Conservation (phyloP, 2,329 filamentous ascomycete genomes). For the Penicillium thymicola region DNA sequence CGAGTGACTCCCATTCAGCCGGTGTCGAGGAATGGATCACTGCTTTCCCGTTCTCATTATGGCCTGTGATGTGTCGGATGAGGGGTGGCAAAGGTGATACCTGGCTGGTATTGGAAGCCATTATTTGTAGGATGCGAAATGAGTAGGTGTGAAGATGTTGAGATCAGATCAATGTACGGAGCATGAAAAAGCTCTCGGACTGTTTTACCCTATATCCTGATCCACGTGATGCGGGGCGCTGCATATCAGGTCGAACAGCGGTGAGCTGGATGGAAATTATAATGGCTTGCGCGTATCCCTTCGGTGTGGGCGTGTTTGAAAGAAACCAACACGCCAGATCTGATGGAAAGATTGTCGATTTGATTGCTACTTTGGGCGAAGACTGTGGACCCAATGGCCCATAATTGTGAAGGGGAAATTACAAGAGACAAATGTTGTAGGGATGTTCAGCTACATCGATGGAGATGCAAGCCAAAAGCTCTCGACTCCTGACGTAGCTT, state of each 20-base stretch:
- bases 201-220: not conserved
- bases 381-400: not conserved
- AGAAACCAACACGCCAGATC: not conserved
- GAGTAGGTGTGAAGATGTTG: not conserved
- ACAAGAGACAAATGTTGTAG: not conserved
- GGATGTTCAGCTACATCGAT: not conserved
- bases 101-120: conserved; percentile 22
- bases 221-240: not conserved
- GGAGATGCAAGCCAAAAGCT: no score
- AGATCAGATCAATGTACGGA: not conserved
- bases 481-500: not conserved
- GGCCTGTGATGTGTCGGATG: conserved; percentile 39
- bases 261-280: not conserved
- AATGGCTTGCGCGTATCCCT: not conserved
- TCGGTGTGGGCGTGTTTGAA: not conserved
- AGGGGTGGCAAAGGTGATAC: conserved; percentile 27
- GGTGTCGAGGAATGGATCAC: conserved; percentile 34
- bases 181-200: no score
- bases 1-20: conserved; percentile 28
- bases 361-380: not conserved
- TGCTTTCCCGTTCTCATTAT: conserved; percentile 37
- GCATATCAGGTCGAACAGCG: not conserved
- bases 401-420: no score
- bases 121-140: not conserved
- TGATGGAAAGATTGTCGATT: not conserved